Evolutionary conservation across 805 yeast genomes (phyloP).

Genomic region (Candida silvicultrix): DNA sequence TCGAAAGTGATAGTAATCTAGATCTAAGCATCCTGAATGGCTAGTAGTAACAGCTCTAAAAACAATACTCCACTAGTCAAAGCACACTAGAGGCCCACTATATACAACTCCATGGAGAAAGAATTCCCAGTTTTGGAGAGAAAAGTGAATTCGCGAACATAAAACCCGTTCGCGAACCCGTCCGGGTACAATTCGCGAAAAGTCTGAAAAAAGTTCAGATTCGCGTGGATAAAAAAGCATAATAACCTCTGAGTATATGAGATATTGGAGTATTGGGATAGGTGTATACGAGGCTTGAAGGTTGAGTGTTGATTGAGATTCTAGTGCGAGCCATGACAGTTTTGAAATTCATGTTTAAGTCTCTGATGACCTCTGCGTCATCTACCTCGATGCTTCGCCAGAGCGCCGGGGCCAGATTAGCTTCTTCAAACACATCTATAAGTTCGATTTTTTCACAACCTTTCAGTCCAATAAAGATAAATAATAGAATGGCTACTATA

Average conservation of each 20-base stretch:
- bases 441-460: constrained; percentile 2
- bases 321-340: constrained; percentile 7
- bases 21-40: background rate
- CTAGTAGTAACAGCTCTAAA: too few species aligned
- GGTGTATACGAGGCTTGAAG: too few species aligned
- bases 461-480: constrained; percentile 9
- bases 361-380: constrained; percentile 10
- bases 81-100: too few species aligned
- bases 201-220: background rate
- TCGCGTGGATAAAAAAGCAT: too few species aligned
- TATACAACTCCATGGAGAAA: too few species aligned
- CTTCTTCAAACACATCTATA: constrained; percentile 2
- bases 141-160: too few species aligned
- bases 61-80: too few species aligned
- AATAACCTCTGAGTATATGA: too few species aligned
- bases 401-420: constrained; percentile 1
- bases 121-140: too few species aligned
- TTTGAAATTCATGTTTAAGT: constrained; percentile 18
- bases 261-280: too few species aligned
- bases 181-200: background rate
- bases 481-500: constrained; percentile 48
- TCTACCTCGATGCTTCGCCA: constrained; percentile 12
- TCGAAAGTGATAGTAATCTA: background rate
- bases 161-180: too few species aligned
- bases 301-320: too few species aligned